Base-by-base conservation (phyloP, 306 rosid genomes). In the Citrullus mucosospermus region DNA sequence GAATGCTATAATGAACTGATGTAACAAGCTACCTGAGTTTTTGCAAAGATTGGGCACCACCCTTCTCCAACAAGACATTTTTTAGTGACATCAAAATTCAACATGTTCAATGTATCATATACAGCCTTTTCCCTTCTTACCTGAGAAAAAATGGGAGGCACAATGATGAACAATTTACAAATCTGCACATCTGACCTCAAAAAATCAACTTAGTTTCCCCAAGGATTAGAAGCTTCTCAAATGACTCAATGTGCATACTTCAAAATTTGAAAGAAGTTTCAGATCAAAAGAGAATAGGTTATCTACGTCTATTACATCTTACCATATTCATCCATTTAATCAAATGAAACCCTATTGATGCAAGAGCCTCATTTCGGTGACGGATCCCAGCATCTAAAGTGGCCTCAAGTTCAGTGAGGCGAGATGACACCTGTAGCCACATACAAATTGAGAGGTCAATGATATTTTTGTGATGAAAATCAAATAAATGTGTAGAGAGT, bases 31-130 rank as follows among this genome's bases (percentile, higher is more conserved):
- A 96, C 99, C 99, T 92, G 91, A 55, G 87, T 4, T 87, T 85
- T 92, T 51, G 98, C 98, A 88, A 90, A 88, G 57, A 93, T 84
- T 53, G 99, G 99, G 78, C 96, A 96, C 99, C 99, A 96, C 66
- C 97, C 99, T 87, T 92, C 99, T 84, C 96, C 99, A 54, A 96
- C 98, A 44, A 96, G 99, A 81, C 99, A 96, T 86, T 96, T 96
- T 88, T 96, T 96, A 20, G 98, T 96, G 66, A 96, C 99, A 79
- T 96, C 99, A 82, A 96, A 96, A 81, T 96, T 96, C 83, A 96
- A 87, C 98, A 91, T 92, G 80, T 96, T 96, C 82, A 96, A 80
- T 7, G 96, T 91, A 90, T 96, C 98, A 84, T 91, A 96, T 58
- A 96, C 97, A 36, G 98, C 98, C 85, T 96, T 96, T 90, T 96